phyloP scores from a whole-genome alignment of 192 early-diverging fungal species.

The Oehlia diaphana region DNA sequence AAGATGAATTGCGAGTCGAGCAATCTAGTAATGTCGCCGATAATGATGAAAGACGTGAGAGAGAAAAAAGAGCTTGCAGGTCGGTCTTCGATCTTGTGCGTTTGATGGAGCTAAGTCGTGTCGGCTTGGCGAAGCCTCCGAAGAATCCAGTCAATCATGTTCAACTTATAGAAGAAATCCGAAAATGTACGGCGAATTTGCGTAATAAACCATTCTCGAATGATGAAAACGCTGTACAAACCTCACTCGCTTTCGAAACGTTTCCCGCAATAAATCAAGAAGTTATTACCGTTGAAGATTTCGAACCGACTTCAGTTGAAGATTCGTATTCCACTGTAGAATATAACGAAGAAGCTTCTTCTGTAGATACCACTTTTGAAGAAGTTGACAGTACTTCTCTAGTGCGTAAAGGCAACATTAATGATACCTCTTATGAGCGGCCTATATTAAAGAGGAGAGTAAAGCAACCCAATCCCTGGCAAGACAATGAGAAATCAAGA shows the following conservation, averaged over 20 bases:
- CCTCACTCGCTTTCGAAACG: not conserved
- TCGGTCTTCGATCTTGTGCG: not conserved
- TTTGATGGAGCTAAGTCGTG: not conserved
- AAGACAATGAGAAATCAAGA: not conserved
- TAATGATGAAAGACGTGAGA: not conserved
- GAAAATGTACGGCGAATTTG: not conserved
- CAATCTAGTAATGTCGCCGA: not conserved
- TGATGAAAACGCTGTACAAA: not conserved
- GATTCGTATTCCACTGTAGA: not conserved
- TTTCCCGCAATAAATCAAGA: not conserved
- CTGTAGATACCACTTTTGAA: no score
- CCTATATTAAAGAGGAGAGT: not conserved
- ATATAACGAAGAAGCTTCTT: not conserved
- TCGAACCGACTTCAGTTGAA: not conserved
- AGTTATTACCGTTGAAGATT: not conserved
- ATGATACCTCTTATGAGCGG: not conserved
- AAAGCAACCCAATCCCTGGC: not conserved
- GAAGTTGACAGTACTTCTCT: not conserved
- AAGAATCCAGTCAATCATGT: not conserved
- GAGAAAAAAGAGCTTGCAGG: not conserved
- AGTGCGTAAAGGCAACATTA: not conserved
- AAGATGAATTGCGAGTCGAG: not conserved
- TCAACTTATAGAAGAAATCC: not conserved
- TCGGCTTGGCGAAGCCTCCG: not conserved
- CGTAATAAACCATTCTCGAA: not conserved